phyloP scores from a whole-genome alignment of 2,329 filamentous ascomycete genomes.

The Aureobasidium vineae region DNA sequence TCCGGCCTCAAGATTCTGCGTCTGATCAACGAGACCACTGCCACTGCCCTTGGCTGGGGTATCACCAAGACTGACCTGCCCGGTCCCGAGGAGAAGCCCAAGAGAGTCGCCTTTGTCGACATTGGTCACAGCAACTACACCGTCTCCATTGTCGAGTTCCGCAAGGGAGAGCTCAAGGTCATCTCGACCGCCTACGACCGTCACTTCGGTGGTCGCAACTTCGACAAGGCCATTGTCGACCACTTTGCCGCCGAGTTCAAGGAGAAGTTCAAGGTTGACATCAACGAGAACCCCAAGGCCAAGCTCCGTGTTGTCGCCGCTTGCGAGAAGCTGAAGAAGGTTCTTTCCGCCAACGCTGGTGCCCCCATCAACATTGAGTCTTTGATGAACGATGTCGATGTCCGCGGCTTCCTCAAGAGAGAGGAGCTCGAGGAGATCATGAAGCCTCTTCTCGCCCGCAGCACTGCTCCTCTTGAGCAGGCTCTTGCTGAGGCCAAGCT shows the following conservation, averaged over 20 bases:
- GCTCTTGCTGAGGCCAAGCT: conserved; percentile 93
- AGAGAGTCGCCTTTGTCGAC: conserved; percentile 87
- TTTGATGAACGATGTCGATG: conserved; percentile 96
- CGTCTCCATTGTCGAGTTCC: conserved; percentile 90
- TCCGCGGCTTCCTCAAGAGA: conserved; percentile 82
- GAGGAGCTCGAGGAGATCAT: conserved; percentile 92
- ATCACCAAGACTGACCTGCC: conserved; percentile 98
- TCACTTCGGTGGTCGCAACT: conserved; percentile 95
- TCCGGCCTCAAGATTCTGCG: conserved; percentile 89
- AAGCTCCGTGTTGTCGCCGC: conserved; percentile 80
- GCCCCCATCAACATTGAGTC: conserved; percentile 96
- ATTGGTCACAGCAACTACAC: conserved; percentile 97
- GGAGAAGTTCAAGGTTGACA: conserved; percentile 96
- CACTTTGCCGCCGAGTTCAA: conserved; percentile 96
- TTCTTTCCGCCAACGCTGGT: conserved; percentile 89
- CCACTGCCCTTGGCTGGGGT: conserved; percentile 91
- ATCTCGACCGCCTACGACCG: conserved; percentile 91
- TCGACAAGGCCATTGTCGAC: conserved; percentile 91
- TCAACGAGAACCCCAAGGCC: conserved; percentile 86
- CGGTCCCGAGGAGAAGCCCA: conserved; percentile 82
- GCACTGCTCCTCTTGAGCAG: conserved; percentile 75
- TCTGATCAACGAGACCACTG: conserved; percentile 97
- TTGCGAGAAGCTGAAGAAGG: conserved; percentile 98
- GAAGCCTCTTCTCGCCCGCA: conserved; percentile 74
- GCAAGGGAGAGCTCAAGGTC: conserved; percentile 92